Conservation (phyloP, 1,284 basidiomycete genomes). For the Moesziomyces antarcticus region DNA sequence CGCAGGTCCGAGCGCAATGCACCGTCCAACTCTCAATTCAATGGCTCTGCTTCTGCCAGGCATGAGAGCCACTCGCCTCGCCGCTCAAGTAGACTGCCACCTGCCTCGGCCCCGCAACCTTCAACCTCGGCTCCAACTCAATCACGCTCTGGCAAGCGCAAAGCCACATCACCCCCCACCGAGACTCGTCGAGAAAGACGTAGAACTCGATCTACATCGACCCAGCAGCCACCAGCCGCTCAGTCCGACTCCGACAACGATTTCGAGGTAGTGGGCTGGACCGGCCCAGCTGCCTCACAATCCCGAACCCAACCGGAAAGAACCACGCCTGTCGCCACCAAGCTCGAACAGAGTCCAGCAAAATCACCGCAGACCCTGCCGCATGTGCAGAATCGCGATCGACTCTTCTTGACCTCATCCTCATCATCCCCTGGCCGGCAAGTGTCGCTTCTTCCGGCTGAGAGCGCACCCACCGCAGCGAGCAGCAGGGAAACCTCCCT, state of each 20-base stretch:
- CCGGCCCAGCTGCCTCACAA: slow-evolving; percentile 4
- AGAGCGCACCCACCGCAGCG: neutral
- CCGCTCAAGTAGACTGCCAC: neutral
- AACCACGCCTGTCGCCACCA: neutral
- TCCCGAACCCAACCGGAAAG: neutral
- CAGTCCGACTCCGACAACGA: slow-evolving; percentile 23
- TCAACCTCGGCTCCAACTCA: neutral
- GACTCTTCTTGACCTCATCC: neutral
- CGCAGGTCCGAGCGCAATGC: neutral
- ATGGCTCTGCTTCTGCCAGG: neutral
- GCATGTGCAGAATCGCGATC: neutral
- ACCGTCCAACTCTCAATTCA: neutral
- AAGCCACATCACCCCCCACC: slow-evolving; percentile 9
- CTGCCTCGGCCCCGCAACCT: slow-evolving; percentile 11
- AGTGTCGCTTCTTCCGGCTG: neutral
- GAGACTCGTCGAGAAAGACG: neutral
- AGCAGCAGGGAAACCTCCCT: neutral
- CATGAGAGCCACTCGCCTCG: neutral
- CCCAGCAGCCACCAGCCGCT: neutral
- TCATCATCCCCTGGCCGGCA: neutral
- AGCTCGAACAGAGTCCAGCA: neutral
- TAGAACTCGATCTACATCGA: neutral
- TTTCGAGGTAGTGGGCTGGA: slow-evolving; percentile 14
- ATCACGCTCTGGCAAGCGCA: slow-evolving; percentile 11
- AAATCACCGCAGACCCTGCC: neutral